Conservation (phyloP, 345 rosid species). For the Adansonia digitata region DNA sequence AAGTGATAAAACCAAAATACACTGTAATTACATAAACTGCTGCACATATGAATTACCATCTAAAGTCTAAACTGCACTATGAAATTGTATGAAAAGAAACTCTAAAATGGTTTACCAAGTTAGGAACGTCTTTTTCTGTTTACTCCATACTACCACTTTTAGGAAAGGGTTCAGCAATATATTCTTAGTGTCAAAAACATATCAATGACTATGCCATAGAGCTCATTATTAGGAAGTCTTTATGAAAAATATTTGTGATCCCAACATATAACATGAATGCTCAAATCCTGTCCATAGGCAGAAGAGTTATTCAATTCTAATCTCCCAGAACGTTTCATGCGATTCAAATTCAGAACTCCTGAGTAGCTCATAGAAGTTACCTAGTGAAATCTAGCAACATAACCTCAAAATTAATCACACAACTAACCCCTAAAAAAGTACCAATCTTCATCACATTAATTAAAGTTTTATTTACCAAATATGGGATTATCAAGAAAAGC, state of each 20-base stretch:
- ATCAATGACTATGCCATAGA: neutral
- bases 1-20: neutral
- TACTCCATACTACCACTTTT: neutral
- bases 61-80: neutral
- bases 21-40: neutral
- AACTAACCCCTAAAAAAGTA: neutral
- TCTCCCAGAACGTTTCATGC: conserved; percentile 4
- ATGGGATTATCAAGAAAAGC: neutral
- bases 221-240: neutral
- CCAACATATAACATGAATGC: neutral
- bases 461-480: conserved; percentile 1
- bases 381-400: neutral
- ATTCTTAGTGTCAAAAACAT: neutral
- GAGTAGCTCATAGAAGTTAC: neutral
- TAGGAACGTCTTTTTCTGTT: neutral
- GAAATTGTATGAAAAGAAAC: neutral
- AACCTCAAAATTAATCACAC: neutral
- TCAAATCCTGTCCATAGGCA: neutral
- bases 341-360: conserved; percentile 7
- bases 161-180: neutral
- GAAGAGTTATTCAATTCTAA: neutral
- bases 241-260: neutral
- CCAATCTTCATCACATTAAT: neutral
- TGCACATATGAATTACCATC: neutral
- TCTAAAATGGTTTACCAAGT: neutral